Percentiles rank a stretch among this genome's conserved stretches.
Conservation (phyloP, 2,329 filamentous ascomycete genomes). For the Beauveria australis region DNA sequence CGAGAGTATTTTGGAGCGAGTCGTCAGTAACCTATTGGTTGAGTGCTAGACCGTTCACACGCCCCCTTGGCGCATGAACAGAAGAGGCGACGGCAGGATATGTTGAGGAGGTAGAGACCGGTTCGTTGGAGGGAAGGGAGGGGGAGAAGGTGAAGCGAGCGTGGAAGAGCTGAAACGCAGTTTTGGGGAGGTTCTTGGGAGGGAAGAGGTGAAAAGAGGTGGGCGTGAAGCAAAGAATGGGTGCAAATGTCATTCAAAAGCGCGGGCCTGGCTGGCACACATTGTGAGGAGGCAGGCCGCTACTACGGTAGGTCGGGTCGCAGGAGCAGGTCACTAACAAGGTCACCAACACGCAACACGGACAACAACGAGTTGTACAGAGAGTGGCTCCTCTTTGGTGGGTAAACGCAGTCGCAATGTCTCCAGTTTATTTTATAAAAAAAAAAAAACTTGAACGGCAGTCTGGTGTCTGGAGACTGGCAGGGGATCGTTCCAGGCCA, state of each 20-base stretch:
- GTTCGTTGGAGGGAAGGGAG: not conserved
- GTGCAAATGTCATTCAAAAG: not conserved
- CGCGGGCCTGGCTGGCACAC: not conserved
- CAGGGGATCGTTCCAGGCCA: not conserved
- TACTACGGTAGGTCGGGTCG: not conserved
- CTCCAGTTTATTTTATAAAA: not conserved
- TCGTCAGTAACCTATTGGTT: not conserved
- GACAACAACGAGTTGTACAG: not conserved
- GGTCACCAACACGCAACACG: not conserved
- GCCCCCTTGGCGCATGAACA: slow-evolving; percentile 8
- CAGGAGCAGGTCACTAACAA: not conserved
- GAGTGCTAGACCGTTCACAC: not conserved
- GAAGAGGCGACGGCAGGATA: slow-evolving; percentile 1
- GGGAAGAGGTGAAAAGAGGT: not conserved
- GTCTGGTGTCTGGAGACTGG: not conserved
- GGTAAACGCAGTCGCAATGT: not conserved
- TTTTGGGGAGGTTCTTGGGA: not conserved
- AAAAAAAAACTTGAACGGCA: not conserved
- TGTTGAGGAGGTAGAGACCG: not conserved
- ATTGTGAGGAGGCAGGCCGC: not conserved
- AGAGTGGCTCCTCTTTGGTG: too few species aligned
- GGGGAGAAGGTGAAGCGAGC: not conserved
- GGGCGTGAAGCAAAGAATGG: slow-evolving; percentile 5
- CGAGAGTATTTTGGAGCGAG: not conserved
- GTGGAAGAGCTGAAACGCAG: not conserved